Evolutionary conservation across 176 grass and related monocot genomes (phyloP), one percentile per base, ranked within the genome.

Genomic region (Oryza rufipogon): DNA sequence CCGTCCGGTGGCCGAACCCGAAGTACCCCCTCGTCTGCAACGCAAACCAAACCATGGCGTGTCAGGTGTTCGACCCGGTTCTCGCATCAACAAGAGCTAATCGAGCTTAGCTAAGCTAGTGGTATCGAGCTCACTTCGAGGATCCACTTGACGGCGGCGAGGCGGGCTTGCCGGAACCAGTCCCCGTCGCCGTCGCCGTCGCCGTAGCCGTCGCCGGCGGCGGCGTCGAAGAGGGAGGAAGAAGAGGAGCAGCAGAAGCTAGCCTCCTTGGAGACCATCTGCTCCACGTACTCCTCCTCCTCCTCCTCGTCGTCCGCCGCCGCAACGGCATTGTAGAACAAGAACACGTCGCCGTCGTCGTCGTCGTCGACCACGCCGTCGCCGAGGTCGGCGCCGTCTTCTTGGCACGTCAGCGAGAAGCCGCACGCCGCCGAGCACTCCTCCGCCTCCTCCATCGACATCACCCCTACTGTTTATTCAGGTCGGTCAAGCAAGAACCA

Each of bases 221-320:
- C 78, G 64, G 48, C 65, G 61, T 81, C 80, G 2, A 51, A 54
- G 4, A 22, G 67, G 28, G 70, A 73, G 39, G 39, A 41, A 7
- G 39, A 41, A 14, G 80, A 84, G 83, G 74, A 79, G 73, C 68
- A 78, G 71, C 77, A 88, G 83, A 92, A 91, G 92, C 80, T 82
- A 36, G 72, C 68, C 74, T 97, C 95, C 78, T 90, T 97, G 45
- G 87, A 81, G 75, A 92, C 71, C 81, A 97, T 83, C 47, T 82
- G 87, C 86, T 94, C 92, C 79, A 97, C 46, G 64, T 92, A 92
- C n/a, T 94, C 86, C 36, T 87, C 92, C n/a, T 94, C 86, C 36
- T 87, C 92, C 6, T 96, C 91, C 4, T 78, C 85, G 4, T 79
- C 73, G 6, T 28, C 80, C 11, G 19, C 48, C 4, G 61, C 69